Conservation (phyloP, 1,139 yeast genomes). For the Torulaspora pretoriensis region DNA sequence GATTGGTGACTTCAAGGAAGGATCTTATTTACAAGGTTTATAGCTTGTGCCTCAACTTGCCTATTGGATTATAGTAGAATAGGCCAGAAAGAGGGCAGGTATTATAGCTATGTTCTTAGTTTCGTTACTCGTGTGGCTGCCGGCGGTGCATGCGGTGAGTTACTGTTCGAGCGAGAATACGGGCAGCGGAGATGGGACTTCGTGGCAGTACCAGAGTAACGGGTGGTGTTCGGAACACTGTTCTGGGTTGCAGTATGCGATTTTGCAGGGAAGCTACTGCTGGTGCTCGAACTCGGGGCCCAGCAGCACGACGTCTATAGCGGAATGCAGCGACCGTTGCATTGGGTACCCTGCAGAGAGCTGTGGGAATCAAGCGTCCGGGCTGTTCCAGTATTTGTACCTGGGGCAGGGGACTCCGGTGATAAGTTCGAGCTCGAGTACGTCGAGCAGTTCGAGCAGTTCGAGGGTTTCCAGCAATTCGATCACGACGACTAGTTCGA, state of each 20-base stretch:
- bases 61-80: neutral
- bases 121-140: constrained; percentile 2
- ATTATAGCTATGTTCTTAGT: neutral
- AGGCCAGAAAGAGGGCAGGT: neutral
- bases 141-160: constrained; percentile 8
- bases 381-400: constrained; percentile 22
- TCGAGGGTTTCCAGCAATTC: constrained; percentile 6
- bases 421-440: constrained; percentile 1
- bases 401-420: constrained; percentile 14
- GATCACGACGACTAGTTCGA: neutral
- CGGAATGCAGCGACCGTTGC: constrained; percentile 18
- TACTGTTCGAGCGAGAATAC: constrained; percentile 10
- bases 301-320: constrained; percentile 13
- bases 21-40: neutral
- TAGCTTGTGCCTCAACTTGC: neutral
- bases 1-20: neutral
- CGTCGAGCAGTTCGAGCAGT: constrained; percentile 2
- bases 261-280: constrained; percentile 21
- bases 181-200: constrained; percentile 3
- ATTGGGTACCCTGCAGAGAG: constrained; percentile 19
- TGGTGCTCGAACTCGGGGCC: constrained; percentile 26
- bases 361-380: constrained; percentile 20
- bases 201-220: constrained; percentile 20
- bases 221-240: constrained; percentile 22
- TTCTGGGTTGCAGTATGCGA: constrained; percentile 20